Base-by-base conservation (phyloP, 768 basidiomycete species). In the Suillus luteus region DNA sequence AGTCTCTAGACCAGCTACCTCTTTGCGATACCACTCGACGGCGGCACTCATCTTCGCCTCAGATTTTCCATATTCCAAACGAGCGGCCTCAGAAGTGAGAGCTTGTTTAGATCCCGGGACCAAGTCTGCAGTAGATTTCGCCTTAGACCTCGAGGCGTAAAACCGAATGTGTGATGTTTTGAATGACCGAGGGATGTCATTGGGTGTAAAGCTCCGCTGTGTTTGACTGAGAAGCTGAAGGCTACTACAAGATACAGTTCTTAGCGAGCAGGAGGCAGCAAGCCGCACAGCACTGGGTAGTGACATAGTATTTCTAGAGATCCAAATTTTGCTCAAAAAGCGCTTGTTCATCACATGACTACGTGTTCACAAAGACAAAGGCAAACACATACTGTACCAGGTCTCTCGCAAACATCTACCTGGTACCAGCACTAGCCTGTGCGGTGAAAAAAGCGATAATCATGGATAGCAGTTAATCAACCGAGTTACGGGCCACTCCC, bases 11-110 rank as follows among this genome's bases (percentile, higher is more conserved):
- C 77, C 81, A n/a, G 88, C 86, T 59, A 91, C 88, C 69, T 92
- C 91, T 65, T 90, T 91, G 62, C 86, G 81, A 80, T 85, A 90
- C 85, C 87, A 88, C 24, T 91, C 90, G n/a, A 90, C 81, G 4
- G 83, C 79, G 2, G 79, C 72, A 40, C 76, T 71, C 91, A 95
- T 94, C 65, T 83, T 84, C 8, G 79, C 73, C 66, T 89, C 88
- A 0, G 86, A 76, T 68, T 86, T 89, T 40, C 79, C 73, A 67
- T 90, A 90, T 70, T 91, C 90, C 12, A 80, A 77, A 43, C 79
- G 82, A 8, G 87, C 79, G 2, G 80, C 78, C 57, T 81, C 80
- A 66, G 85, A 81, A 3, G 80, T 80, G 35, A 92, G 82, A 37
- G 80, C 82, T 48, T 83, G 84, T 70, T 89, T 79, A 3, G 92